Base-by-base conservation (phyloP, 306 rosid species). In the Macrotyloma uniflorum region DNA sequence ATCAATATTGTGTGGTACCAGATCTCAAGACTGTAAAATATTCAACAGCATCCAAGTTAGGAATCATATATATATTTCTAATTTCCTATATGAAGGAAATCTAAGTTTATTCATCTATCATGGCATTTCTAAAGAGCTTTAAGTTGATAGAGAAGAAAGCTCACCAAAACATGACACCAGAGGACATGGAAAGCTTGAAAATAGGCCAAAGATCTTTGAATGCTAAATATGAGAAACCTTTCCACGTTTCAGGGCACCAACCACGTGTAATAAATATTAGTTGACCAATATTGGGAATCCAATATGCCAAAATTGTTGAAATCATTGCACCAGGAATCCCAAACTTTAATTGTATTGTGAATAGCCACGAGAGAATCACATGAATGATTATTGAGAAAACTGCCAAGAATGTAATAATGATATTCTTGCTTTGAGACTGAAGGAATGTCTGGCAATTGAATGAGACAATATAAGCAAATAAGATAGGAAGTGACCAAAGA, bases 161-260 rank as follows among this genome's bases (percentile, higher is more conserved):
- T 33, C 0, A 88, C 88, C 90, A 84, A 15, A 88, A 13, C 92
- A 88, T 88, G 50, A 46, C 61, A 26, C 92, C 88, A 8, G 92
- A 80, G n/a, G 90, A 79, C 16, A 88, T 16, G 5, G 92, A 88
- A 16, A 88, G 90, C 77, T 86, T 86, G 38, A 84, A 40, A 18
- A 89, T 74, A 32, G 90, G 87, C 87, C 83, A 89, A n/a, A 86
- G 81, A 78, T 86, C 90, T 24, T 69, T 23, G 67, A 89, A 86
- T 14, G 90, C 90, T 12, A 84, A 82, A 38, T 53, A 36, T 0
- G 90, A 70, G 67, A 84, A 88, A 23, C 90, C 90, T 26, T 79
- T 70, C 90, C 88, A 86, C 0, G 92, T 77, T 1, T 70, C 15
- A 42, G 45, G 47, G 49, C 92, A 86, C 88, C 88, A 84, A 54